phyloP scores from a whole-genome alignment of 805 yeast genomes.

The Metschnikowia anglica region DNA sequence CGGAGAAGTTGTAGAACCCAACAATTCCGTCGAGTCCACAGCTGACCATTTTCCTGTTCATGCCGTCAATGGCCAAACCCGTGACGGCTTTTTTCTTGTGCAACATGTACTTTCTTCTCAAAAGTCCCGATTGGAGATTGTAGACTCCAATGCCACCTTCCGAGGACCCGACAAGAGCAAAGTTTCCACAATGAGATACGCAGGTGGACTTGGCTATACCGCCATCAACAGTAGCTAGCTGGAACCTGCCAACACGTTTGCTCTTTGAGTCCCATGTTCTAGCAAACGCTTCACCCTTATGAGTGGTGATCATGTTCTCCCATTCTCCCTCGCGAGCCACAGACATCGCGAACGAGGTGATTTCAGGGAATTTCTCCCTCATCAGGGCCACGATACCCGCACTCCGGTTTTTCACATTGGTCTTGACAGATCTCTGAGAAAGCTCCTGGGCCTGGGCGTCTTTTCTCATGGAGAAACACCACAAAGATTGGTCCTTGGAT shows the following conservation, averaged over 20 bases:
- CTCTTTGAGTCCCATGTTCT: constrained; percentile 85
- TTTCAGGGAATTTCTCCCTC: constrained; percentile 75
- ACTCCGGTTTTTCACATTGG: constrained; percentile 35
- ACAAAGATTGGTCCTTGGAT: constrained; percentile 79
- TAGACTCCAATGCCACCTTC: constrained; percentile 81
- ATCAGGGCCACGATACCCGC: constrained; percentile 56
- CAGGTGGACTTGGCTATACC: constrained; percentile 73
- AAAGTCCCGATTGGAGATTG: constrained; percentile 87
- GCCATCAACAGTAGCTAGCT: constrained; percentile 70
- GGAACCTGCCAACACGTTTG: constrained; percentile 77
- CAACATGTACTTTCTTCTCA: constrained; percentile 65
- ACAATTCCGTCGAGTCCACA: constrained; percentile 86
- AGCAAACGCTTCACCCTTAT: constrained; percentile 77
- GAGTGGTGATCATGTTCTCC: constrained; percentile 91
- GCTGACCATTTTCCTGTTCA: constrained; percentile 85
- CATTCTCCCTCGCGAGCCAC: constrained; percentile 81
- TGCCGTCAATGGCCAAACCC: constrained; percentile 84
- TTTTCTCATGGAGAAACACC: constrained; percentile 90
- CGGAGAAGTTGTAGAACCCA: constrained; percentile 81
- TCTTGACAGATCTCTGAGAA: constrained; percentile 65
- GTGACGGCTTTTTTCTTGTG: constrained; percentile 76
- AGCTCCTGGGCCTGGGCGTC: constrained; percentile 95
- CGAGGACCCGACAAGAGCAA: constrained; percentile 87
- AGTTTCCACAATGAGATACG: constrained; percentile 92
- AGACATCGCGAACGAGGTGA: constrained; percentile 66